Base-by-base conservation (phyloP, 805 yeast species). In the Candida xiaguanensis region DNA sequence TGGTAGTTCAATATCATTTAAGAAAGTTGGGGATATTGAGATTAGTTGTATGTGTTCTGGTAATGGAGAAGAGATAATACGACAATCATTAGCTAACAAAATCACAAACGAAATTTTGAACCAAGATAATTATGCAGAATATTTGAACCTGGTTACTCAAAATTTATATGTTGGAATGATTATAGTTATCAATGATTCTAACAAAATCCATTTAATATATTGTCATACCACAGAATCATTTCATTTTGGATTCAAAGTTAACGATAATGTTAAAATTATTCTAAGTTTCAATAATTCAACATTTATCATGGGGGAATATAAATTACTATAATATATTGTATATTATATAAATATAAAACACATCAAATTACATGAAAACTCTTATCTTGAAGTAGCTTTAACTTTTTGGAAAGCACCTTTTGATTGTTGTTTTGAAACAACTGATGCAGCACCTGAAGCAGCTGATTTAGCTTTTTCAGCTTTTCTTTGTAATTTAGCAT, bases 371-470 rank as follows among this genome's bases (percentile, higher is more conserved):
- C 36, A 25, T 20, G 35, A 39, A n/a, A 35, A 5, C 17, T 28
- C 31, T 83, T 88, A 89, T 85, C 96, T 96, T 74, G 96, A 88
- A 67, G 95, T 84, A 62, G 96, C 95, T 60, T 81, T 83, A 63
- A 89, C 96, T 80, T 89, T 89, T 76, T 85, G 93, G 88, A 85
- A 87, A 71, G 95, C 88, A 80, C 97, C 97, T 81, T 87, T 89
- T 66, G 91, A 89, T 73, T 84, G 93, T 81, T 88, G 95, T 82
- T 91, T 91, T 62, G 96, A 85, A 68, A 87, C 72, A 47, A 56
- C 48, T 16, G 41, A 38, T 46, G 53, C 53, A 65, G 83, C 86
- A 65, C 78, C 80, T 61, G 82, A 67, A 67, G 86, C 89, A 69
- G 82, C 88, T 59, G 71, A 68, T 70, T 79, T 80, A 60, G 95